Percentiles rank a stretch among this genome's conserved stretches.
Conservation (phyloP, 73 alveolate species). For the Loxodes magnus region DNA sequence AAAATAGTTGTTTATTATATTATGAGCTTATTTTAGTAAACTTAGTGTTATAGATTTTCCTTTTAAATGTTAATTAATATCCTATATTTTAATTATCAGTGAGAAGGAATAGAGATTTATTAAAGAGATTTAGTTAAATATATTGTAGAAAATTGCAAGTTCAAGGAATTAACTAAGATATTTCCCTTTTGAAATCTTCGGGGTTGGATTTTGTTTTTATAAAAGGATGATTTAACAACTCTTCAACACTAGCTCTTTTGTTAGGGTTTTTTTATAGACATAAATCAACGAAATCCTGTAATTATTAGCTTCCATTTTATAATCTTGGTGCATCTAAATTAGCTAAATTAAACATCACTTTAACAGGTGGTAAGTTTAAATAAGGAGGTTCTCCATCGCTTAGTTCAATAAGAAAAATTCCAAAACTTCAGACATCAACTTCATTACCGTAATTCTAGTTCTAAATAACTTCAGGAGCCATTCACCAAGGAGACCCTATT, state of each 20-base stretch:
- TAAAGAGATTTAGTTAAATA: no score
- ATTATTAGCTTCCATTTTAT: slow-evolving; percentile 15
- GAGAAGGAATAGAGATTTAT: no score
- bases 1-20: no score
- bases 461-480: slow-evolving; percentile 81
- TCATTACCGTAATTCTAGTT: slow-evolving; percentile 44
- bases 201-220: no score
- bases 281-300: slow-evolving; percentile 27
- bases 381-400: slow-evolving; percentile 52
- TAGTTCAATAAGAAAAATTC: slow-evolving; percentile 52
- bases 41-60: no score
- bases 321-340: slow-evolving; percentile 33
- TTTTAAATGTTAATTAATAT: no score
- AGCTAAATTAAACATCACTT: slow-evolving; percentile 16
- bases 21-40: no score
- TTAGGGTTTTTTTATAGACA: slow-evolving; percentile 40
- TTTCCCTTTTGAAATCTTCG: no score
- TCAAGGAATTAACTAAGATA: no score
- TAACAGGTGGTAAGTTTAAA: slow-evolving; percentile 20
- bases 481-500: slow-evolving; percentile 72
- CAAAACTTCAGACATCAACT: slow-evolving; percentile 73
- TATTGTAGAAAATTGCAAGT: no score
- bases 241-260: slow-evolving; percentile 28
- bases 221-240: neutral
- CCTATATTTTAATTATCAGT: no score